Evolutionary conservation across 495 filamentous ascomycete species (phyloP).

Genomic region (Podospora sp.): DNA sequence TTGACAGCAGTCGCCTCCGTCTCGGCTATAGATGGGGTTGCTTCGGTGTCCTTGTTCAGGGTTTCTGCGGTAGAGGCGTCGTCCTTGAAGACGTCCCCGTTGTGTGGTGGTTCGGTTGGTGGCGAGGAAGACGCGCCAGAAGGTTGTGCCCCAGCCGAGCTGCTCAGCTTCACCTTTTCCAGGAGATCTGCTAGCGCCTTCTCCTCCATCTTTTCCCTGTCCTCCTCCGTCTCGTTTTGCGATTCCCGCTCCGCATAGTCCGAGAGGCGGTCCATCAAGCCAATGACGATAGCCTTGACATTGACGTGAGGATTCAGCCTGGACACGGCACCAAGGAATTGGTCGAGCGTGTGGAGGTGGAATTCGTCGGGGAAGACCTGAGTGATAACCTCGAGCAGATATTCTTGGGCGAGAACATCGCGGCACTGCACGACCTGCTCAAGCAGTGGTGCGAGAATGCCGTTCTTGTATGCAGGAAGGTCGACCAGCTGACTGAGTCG

Average conservation of each 20-base stretch:
- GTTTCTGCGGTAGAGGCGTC: slow-evolving; percentile 32
- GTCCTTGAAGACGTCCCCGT: slow-evolving; percentile 23
- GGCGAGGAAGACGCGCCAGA: slow-evolving; percentile 21
- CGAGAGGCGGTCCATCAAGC: slow-evolving; percentile 93
- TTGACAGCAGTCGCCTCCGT: slow-evolving; percentile 46
- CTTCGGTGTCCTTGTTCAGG: slow-evolving; percentile 37
- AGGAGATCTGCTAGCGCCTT: slow-evolving; percentile 76
- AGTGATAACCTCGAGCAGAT: slow-evolving; percentile 95
- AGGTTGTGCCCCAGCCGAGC: slow-evolving; percentile 48
- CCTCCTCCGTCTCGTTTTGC: slow-evolving; percentile 69
- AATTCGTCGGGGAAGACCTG: slow-evolving; percentile 99
- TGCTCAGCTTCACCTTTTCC: slow-evolving; percentile 73
- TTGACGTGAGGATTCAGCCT: slow-evolving; percentile 94
- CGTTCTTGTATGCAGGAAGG: slow-evolving; percentile 86
- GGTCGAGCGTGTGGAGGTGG: slow-evolving; percentile 93
- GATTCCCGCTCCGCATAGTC: slow-evolving; percentile 88
- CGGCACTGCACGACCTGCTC: slow-evolving; percentile 98
- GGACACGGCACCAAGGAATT: slow-evolving; percentile 88
- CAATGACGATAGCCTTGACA: slow-evolving; percentile 96
- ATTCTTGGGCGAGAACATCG: slow-evolving; percentile 96
- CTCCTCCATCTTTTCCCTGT: slow-evolving; percentile 75
- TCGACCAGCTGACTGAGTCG: slow-evolving; percentile 95
- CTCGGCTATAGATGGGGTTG: slow-evolving; percentile 44
- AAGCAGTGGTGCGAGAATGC: slow-evolving; percentile 83
- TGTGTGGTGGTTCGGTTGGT: slow-evolving; percentile 13